Base-by-base conservation (phyloP, 1,139 yeast genomes). In the Candida gigantensis region DNA sequence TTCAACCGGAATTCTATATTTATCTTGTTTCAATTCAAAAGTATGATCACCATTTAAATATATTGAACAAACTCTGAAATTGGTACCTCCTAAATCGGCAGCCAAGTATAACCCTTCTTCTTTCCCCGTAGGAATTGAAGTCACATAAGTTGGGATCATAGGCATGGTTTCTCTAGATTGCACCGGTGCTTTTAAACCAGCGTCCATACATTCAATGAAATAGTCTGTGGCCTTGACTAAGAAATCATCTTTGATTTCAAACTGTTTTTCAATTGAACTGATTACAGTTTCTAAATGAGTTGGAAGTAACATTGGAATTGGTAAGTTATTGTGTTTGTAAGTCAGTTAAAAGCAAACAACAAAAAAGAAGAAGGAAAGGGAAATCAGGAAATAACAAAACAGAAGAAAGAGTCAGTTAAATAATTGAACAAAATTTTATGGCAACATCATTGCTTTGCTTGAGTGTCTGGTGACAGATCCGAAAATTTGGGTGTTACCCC, bases 41-140 rank as follows among this genome's bases (percentile, higher is more conserved):
- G 89, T 81, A 48, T 85, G 87, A 58, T 88, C 87, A 31, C 97
- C 97, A 36, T 79, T 72, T 49, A 90, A 72, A 24, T 73, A 57
- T 32, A 89, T 86, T 3, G 96, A 87, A 56, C 96, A 88, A 24
- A 89, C 95, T 53, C 97, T 72, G 60, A 90, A 82, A 58, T 88
- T 86, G 37, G 95, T 85, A 34, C 95, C 95, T 46, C 96, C 96
- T 36, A 87, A 71, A 55, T 86, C 95, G 12, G 88, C 92, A 34
- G 96, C 96, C 39, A 87, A 68, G 44, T 68, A 77, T 34, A 83
- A 66, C 15, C 97, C 97, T 35, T 66, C 71, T 57, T 90, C 97
- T 31, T 73, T 72, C 32, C 97, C 97, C 28, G 74, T 73, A 16
- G 97, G 97, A 37, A 87, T 73, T 9, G 75, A 71, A 5, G 95